Conservation (phyloP, 768 basidiomycete species). For the Cytidiella melzeri region DNA sequence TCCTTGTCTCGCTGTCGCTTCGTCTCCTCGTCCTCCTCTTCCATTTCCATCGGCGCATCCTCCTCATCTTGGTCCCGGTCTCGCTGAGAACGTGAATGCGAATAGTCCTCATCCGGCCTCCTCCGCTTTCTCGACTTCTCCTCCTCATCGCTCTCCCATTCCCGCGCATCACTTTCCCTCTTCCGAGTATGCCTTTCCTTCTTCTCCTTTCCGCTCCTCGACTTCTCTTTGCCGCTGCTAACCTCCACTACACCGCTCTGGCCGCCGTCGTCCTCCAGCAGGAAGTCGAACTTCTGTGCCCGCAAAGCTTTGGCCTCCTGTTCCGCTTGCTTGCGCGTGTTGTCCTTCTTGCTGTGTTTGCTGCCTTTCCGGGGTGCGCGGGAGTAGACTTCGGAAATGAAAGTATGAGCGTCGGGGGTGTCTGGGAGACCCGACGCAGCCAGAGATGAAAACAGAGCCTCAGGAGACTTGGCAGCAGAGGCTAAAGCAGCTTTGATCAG, state of each 20-base stretch:
- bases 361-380: constrained; percentile 72
- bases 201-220: constrained; percentile 43
- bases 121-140: constrained; percentile 64
- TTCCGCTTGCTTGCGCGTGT: constrained; percentile 60
- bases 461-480: constrained; percentile 77
- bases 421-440: constrained; percentile 75
- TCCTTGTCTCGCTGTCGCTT: constrained; percentile 68
- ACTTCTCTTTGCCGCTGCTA: constrained; percentile 21
- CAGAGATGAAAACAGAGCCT: constrained; percentile 71
- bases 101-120: constrained; percentile 42
- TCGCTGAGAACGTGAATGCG: too few species aligned
- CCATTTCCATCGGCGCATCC: constrained; percentile 26
- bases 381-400: constrained; percentile 70
- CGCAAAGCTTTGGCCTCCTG: constrained; percentile 65
- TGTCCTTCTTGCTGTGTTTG: constrained; percentile 61
- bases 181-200: constrained; percentile 68
- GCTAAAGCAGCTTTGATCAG: constrained; percentile 36
- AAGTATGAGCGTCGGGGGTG: constrained; percentile 72
- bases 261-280: constrained; percentile 73
- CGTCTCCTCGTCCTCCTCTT: constrained; percentile 64
- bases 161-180: constrained; percentile 71
- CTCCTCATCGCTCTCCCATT: constrained; percentile 92
- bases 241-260: constrained; percentile 34
- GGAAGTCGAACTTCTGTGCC: constrained; percentile 69
- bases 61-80: constrained; percentile 30